Conservation (phyloP, 257 asterid genomes). For the Nicotiana otophora region DNA sequence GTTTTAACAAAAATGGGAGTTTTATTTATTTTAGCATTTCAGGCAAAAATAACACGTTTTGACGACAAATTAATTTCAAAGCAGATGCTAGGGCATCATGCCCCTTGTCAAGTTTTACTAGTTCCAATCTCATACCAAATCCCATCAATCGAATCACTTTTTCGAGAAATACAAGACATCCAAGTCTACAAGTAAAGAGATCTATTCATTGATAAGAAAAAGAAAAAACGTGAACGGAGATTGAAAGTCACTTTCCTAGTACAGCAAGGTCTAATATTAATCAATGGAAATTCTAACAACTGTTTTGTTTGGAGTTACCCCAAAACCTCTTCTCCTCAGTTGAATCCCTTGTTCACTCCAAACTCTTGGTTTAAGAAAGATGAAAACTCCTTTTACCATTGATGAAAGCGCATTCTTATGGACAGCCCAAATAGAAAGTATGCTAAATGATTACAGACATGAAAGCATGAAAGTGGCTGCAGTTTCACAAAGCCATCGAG, state of each 20-base stretch:
- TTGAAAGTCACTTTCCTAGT: neutral
- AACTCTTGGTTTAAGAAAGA: neutral
- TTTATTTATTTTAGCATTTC: neutral
- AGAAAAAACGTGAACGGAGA: too few species aligned
- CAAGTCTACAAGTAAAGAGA: too few species aligned
- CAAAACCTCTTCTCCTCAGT: neutral
- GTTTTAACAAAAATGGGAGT: neutral
- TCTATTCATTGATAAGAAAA: too few species aligned
- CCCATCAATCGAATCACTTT: too few species aligned
- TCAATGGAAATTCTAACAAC: neutral
- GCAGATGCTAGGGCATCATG: slow-evolving; percentile 7
- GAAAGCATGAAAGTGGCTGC: neutral
- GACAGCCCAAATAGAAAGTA: neutral
- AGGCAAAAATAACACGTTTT: neutral
- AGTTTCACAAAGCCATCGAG: neutral
- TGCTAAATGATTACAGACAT: neutral
- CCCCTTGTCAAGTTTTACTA: neutral
- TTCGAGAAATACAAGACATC: too few species aligned
- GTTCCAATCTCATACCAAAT: neutral
- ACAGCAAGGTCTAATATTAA: neutral
- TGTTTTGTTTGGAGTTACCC: neutral
- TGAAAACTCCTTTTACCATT: neutral
- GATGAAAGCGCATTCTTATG: slow-evolving; percentile 1
- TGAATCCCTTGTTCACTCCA: neutral
- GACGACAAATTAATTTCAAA: neutral